phyloP scores from a whole-genome alignment of 1,284 basidiomycete genomes.

The Singerocomus inundabilis region DNA sequence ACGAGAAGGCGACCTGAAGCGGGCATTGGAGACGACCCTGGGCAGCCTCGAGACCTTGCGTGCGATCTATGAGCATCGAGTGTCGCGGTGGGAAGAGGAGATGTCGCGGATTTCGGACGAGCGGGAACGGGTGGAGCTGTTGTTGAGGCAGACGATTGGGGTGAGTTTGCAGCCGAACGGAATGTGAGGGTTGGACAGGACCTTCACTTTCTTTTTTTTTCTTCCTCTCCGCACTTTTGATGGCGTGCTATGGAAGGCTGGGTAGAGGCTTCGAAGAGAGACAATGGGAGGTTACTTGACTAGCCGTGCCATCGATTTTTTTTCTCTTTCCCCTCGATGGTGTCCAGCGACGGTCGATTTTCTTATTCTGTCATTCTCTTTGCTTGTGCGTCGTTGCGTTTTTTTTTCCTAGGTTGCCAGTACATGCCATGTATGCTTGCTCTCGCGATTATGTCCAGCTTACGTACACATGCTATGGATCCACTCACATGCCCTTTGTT shows the following conservation, averaged over 20 bases:
- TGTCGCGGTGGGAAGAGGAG: constrained; percentile 67
- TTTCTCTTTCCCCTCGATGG: background rate
- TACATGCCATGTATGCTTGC: no score
- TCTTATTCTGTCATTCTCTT: no score
- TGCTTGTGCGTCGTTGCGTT: no score
- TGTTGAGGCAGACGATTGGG: constrained; percentile 64
- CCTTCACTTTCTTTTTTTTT: no score
- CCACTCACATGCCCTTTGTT: no score
- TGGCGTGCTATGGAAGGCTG: background rate
- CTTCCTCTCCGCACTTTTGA: no score
- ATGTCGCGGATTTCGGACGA: constrained; percentile 64
- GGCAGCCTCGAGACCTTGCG: constrained; percentile 61
- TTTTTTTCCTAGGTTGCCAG: no score
- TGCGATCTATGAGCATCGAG: constrained; percentile 63
- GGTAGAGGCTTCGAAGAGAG: background rate
- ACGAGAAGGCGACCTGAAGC: constrained; percentile 60
- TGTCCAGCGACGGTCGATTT: no score
- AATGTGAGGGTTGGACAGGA: background rate
- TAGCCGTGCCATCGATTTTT: background rate
- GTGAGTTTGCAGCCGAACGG: constrained; percentile 25
- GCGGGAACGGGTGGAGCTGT: constrained; percentile 60
- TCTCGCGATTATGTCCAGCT: no score
- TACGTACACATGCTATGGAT: no score
- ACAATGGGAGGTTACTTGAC: background rate
- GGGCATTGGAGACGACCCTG: constrained; percentile 61